phyloP scores from a whole-genome alignment of 139 green algal species.

The Pleodorina starrii region DNA sequence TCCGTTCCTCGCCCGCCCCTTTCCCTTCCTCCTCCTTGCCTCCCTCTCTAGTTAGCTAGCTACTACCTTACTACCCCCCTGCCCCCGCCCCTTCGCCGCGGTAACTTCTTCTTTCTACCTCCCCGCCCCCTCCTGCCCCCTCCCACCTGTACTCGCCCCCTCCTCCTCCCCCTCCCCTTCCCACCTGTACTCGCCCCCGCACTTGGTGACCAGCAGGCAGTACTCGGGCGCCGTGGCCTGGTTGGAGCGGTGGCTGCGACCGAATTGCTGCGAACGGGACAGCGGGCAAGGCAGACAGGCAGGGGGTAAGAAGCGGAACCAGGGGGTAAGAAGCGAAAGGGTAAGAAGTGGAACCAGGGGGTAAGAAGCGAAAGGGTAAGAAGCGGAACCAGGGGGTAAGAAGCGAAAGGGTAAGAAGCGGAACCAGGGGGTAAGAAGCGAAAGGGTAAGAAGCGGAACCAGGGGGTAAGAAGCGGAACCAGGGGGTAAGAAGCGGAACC shows the following conservation, averaged over 20 bases:
- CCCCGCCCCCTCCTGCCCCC: background rate
- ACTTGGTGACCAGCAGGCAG: conserved; percentile 74
- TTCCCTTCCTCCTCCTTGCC: no score
- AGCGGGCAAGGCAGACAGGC: conserved; percentile 62
- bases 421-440: no score
- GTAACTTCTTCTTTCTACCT: no score
- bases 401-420: no score
- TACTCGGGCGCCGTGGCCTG: conserved; percentile 81
- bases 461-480: conserved; percentile 61
- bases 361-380: background rate
- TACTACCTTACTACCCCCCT: no score
- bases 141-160: conserved; percentile 76
- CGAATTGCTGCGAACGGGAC: conserved; percentile 87
- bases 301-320: conserved; percentile 76
- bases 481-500: conserved; percentile 76
- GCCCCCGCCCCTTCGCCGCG: no score
- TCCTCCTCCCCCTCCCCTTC: no score
- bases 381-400: no score
- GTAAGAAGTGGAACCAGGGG: conserved; percentile 57
- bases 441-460: no score
- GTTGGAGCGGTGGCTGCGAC: conserved; percentile 74
- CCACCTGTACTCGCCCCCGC: conserved; percentile 76
- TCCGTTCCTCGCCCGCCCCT: no score
- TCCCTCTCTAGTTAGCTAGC: no score
- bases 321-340: background rate